Evolutionary conservation across 306 rosid species (phyloP), one percentile per base, ranked within the genome.

Genomic region (Trifolium subterraneum): DNA sequence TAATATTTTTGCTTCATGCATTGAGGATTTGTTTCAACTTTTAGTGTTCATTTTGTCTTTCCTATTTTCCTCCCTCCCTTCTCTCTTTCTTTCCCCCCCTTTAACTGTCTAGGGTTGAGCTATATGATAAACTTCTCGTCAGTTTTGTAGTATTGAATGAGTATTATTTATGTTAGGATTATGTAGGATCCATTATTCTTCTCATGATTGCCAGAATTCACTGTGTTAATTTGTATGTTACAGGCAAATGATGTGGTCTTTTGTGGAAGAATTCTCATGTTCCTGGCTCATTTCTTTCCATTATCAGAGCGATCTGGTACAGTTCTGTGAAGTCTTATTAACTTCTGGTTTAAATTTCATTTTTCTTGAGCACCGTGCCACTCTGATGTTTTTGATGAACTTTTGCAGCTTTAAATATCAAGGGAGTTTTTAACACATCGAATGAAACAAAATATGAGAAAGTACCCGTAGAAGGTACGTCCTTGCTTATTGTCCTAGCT

Each of bases 351-450:
- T 77, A 65, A 16, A 63, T 80, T 80, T 71, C 19, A 39, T 42
- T 74, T 74, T 71, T 68, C 74, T 39, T 45, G 65, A 45, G 38
- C 39, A 6, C 74, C 45, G 5, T 70, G 69, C 70, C 45, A 78
- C 45, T 52, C 63, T 77, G 55, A 44, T 75, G 52, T 69, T 74
- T 70, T 73, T 79, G 64, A 70, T 76, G 60, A 75, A 48, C 44
- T 72, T 58, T 70, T 80, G 85, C 91, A 91, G 98, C 98, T 73
- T 89, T 91, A 75, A 94, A 94, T 86, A 91, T 91, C 20, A 94
- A 94, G 86, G 98, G 98, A 70, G 98, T 94, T 80, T 94, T 94
- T 70, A 94, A 94, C 97, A 90, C 96, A 67, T 91, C 97, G 35
- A 94, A 91, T 31, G 97, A 88, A 84, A 94, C 98, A 72, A 91